Percentiles rank a stretch among this genome's conserved stretches.
Evolutionary conservation across 2,329 filamentous ascomycete species (phyloP).

Genomic region (Colletotrichum truncatum): DNA sequence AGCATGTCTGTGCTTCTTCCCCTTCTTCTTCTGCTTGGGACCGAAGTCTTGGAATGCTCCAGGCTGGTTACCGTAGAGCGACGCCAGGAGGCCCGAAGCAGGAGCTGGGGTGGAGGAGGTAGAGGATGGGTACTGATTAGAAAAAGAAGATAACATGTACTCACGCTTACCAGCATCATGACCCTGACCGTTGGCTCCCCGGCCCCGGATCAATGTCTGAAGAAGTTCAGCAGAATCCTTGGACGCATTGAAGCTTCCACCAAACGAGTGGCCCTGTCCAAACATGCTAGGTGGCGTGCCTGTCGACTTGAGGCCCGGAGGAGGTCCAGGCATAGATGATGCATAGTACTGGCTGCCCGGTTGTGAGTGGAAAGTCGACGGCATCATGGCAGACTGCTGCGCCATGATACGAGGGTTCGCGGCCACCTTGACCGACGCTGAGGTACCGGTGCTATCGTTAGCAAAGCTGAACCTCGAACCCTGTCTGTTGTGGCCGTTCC

Average conservation of each 20-base stretch:
- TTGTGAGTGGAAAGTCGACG: conserved; percentile 67
- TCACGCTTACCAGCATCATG: conserved; percentile 97
- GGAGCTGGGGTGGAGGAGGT: conserved; percentile 84
- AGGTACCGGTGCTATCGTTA: conserved; percentile 73
- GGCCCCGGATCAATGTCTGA: conserved; percentile 81
- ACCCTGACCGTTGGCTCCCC: conserved; percentile 73
- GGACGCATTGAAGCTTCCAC: conserved; percentile 73
- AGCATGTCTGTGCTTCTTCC: conserved; percentile 99
- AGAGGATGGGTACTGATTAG: conserved; percentile 86
- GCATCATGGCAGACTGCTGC: conserved; percentile 90
- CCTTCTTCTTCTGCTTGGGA: conserved; percentile 99
- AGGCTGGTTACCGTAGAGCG: conserved; percentile 88
- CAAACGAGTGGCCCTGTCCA: conserved; percentile 87
- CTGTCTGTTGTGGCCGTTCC: conserved; percentile 77
- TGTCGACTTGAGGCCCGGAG: conserved; percentile 93
- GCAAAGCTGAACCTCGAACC: conserved; percentile 89
- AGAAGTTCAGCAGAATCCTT: conserved; percentile 83
- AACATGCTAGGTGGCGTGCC: conserved; percentile 96
- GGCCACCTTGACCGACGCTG: conserved; percentile 77
- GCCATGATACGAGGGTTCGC: conserved; percentile 83
- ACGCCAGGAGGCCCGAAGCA: conserved; percentile 89
- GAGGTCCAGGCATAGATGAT: conserved; percentile 88
- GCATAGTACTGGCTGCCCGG: conserved; percentile 79
- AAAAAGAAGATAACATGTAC: conserved; percentile 94
- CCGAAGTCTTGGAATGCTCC: conserved; percentile 90